A percentile compares a stretch with the other conserved stretches of the same genome.
These are phyloP conservation scores for Yamadazyma trypodendri DNA, from an alignment of 1,139 yeast genomes.

Conservation along the genomic window DNA sequence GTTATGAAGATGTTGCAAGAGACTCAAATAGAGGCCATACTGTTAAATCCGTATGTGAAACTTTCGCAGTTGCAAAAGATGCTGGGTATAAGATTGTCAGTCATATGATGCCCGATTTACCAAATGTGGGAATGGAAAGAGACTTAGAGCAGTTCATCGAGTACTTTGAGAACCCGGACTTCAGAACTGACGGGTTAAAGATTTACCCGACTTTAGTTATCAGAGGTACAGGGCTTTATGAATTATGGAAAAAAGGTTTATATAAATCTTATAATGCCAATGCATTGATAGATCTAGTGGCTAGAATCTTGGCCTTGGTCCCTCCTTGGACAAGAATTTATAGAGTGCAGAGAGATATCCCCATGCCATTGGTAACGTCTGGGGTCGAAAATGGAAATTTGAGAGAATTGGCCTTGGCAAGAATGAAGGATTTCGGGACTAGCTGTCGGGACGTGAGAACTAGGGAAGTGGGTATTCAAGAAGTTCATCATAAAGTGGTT, in stretches of 20 bases:
- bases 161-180: slow-evolving; percentile 94
- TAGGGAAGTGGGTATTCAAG: slow-evolving; percentile 98
- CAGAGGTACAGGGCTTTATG: slow-evolving; percentile 96
- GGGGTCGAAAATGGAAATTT: slow-evolving; percentile 98
- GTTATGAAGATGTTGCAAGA: slow-evolving; percentile 97
- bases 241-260: slow-evolving; percentile 94
- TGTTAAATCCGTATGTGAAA: slow-evolving; percentile 92
- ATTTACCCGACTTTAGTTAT: slow-evolving; percentile 95
- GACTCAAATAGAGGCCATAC: slow-evolving; percentile 99
- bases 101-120: slow-evolving; percentile 99
- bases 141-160: slow-evolving; percentile 94
- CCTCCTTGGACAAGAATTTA: slow-evolving; percentile 99
- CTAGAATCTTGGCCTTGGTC: slow-evolving; percentile 89
- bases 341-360: slow-evolving; percentile 97
- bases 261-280: slow-evolving; percentile 94
- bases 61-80: slow-evolving; percentile 93
- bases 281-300: slow-evolving; percentile 90
- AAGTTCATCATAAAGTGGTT: slow-evolving; percentile 93
- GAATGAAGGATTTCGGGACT: slow-evolving; percentile 98
- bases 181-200: slow-evolving; percentile 95
- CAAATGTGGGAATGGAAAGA: slow-evolving; percentile 98
- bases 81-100: slow-evolving; percentile 97
- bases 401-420: slow-evolving; percentile 90
- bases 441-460: slow-evolving; percentile 97
- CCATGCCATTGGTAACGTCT: slow-evolving; percentile 97